Percentiles rank a stretch among this genome's conserved stretches.
Evolutionary conservation across 2,329 filamentous ascomycete genomes (phyloP).

Genomic region (Claviceps sp.): DNA sequence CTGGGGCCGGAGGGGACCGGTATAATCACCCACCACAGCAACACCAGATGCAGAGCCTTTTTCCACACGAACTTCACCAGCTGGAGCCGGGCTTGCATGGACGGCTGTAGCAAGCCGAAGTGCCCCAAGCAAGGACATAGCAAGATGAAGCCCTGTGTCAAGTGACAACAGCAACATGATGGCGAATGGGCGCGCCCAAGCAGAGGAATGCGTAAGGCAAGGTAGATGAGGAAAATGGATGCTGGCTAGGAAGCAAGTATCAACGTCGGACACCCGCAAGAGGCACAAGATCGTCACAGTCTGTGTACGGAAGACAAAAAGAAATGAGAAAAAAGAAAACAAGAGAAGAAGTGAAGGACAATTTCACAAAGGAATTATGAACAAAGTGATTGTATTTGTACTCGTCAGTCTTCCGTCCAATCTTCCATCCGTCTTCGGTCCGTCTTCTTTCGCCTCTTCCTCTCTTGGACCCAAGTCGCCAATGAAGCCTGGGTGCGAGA

Average conservation of each 20-base stretch:
- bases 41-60: slow-evolving; percentile 11
- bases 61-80: neutral
- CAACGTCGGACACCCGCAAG: no score
- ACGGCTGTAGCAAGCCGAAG: slow-evolving; percentile 1
- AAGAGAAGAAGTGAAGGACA: neutral
- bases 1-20: slow-evolving; percentile 10
- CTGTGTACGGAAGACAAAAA: neutral
- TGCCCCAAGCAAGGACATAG: neutral
- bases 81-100: neutral
- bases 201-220: neutral
- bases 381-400: neutral
- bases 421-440: neutral
- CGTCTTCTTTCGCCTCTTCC: neutral
- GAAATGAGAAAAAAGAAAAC: neutral
- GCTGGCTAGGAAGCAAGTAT: no score
- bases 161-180: neutral
- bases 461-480: neutral
- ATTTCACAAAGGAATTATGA: neutral
- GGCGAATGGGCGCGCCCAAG: neutral
- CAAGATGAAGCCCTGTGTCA: neutral
- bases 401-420: neutral
- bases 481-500: neutral
- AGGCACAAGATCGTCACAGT: no score
- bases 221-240: no score
- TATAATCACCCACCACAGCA: slow-evolving; percentile 11